Base-by-base conservation (phyloP, 2,329 filamentous ascomycete genomes). In the Alternaria brassicae region DNA sequence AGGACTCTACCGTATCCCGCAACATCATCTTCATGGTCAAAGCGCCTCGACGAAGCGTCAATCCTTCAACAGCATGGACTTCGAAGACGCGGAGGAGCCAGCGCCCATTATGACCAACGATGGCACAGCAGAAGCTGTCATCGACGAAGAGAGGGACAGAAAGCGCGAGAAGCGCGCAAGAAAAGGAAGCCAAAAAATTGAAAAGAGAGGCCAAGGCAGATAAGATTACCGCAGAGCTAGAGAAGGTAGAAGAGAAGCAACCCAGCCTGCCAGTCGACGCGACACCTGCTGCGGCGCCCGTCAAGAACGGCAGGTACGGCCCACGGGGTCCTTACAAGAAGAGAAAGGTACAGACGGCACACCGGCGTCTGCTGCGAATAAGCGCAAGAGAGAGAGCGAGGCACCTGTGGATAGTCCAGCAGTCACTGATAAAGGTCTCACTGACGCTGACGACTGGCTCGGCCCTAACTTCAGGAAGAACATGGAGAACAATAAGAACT, bases 1-100 rank as follows among this genome's bases (percentile, higher is more conserved):
- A 5, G 72, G 72, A 21, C 65, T 75, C 36, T 74, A 72, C 30
- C 12, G 52, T 2, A 58, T 75, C 5, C 66, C 71, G 1, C 64
- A 58, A 12, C 67, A 74, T 37, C 66, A 74, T 39, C 39, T 67
- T 0, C 60, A 66, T 36, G 63, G 59, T 7, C 42, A 52, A 28
- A 21, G 37, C 47, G 37, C 48, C 13, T 27, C 53, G n/a, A n/a
- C 25, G 27, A 21, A 56, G 32, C 54, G 61, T 21, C 57, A 41
- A 5, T 45, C 28, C 2, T 75, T 61, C 62, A 75, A 67, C 57
- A 68, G 64, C 39, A 70, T 65, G 53, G 65, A 70, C 28, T 74
- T 66, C 39, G 32, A 50, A 25, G 44, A 48, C 13, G 53, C 50
- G 4, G 58, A 61, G 9, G 32, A 55, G 13, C 17, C 44, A 23